phyloP scores from a whole-genome alignment of 2,329 filamentous ascomycete genomes.

The Scedosporium boydii region DNA sequence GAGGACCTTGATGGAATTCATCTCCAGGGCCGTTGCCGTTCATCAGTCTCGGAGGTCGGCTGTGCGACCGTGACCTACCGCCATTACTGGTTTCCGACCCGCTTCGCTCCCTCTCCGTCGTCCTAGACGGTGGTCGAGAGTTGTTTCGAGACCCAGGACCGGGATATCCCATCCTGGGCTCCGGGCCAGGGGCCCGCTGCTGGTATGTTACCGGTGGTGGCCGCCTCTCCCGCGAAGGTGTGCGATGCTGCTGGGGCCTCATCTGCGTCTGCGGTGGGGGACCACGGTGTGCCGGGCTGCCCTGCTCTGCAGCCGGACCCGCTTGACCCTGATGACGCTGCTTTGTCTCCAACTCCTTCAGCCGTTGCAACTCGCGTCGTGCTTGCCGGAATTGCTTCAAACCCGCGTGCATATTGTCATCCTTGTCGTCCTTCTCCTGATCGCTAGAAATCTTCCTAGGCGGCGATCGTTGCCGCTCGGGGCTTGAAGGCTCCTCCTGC shows the following conservation, averaged over 20 bases:
- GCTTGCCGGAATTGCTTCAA: conserved; percentile 49
- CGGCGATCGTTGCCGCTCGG: background rate
- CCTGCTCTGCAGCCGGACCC: background rate
- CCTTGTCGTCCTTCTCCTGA: conserved; percentile 21
- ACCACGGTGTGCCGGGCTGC: background rate
- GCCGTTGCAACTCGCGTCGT: conserved; percentile 44
- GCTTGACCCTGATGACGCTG: conserved; percentile 28
- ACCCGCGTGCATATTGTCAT: conserved; percentile 37
- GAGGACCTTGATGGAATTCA: conserved; percentile 1
- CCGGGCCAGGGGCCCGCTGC: conserved; percentile 29
- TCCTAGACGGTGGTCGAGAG: conserved; percentile 18
- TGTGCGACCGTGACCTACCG: conserved; percentile 26
- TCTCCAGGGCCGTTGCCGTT: conserved; percentile 20
- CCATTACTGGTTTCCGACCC: conserved; percentile 45
- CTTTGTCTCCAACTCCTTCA: conserved; percentile 42
- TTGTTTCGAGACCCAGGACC: conserved; percentile 15
- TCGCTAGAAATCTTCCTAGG: conserved; percentile 10
- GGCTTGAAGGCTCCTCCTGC: conserved; percentile 14
- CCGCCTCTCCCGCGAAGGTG: conserved; percentile 33
- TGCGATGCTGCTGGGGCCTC: conserved; percentile 15
- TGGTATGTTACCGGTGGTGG: conserved; percentile 35
- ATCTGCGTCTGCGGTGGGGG: conserved; percentile 6
- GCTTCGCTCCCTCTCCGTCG: conserved; percentile 41
- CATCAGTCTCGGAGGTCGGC: conserved; percentile 26
- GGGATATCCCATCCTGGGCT: conserved; percentile 22